phyloP scores from a whole-genome alignment of 2,329 filamentous ascomycete species.

The Aspergillus fructus region DNA sequence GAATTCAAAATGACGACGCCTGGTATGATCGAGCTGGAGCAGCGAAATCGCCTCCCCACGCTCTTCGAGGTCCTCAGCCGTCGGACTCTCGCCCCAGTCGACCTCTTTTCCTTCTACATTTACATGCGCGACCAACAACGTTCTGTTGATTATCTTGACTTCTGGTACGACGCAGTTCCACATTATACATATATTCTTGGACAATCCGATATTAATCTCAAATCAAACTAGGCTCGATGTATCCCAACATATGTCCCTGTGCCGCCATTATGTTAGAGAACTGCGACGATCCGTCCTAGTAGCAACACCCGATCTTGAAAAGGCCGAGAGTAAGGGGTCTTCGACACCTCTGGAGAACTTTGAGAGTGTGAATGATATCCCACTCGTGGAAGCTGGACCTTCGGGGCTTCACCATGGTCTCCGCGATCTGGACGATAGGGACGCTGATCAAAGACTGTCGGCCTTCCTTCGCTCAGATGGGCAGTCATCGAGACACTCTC shows the following conservation, averaged over 20 bases:
- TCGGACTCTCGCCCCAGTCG: conserved; percentile 90
- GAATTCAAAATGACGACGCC: conserved; percentile 29
- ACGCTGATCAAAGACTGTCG: conserved; percentile 86
- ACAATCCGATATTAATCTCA: conserved; percentile 10
- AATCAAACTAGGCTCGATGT: conserved; percentile 80
- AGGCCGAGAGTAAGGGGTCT: conserved; percentile 76
- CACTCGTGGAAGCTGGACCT: conserved; percentile 50
- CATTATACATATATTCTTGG: neutral
- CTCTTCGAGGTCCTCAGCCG: conserved; percentile 94
- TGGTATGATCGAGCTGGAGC: conserved; percentile 39
- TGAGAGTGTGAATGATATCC: conserved; percentile 65
- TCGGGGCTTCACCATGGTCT: conserved; percentile 55
- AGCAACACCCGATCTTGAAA: conserved; percentile 87
- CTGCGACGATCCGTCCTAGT: conserved; percentile 89
- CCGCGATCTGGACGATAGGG: conserved; percentile 68
- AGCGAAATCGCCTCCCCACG: conserved; percentile 83
- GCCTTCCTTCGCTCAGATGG: conserved; percentile 73
- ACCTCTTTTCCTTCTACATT: conserved; percentile 98
- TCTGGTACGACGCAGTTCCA: conserved; percentile 67
- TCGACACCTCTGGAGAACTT: conserved; percentile 74
- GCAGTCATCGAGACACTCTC: conserved; percentile 50
- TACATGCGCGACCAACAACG: conserved; percentile 99
- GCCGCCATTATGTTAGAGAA: conserved; percentile 92
- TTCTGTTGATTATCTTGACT: conserved; percentile 96
- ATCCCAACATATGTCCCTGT: conserved; percentile 97